These are phyloP conservation scores for Scutellaria minor DNA, from an alignment of 257 asterid genomes.

Conservation along the genomic window DNA sequence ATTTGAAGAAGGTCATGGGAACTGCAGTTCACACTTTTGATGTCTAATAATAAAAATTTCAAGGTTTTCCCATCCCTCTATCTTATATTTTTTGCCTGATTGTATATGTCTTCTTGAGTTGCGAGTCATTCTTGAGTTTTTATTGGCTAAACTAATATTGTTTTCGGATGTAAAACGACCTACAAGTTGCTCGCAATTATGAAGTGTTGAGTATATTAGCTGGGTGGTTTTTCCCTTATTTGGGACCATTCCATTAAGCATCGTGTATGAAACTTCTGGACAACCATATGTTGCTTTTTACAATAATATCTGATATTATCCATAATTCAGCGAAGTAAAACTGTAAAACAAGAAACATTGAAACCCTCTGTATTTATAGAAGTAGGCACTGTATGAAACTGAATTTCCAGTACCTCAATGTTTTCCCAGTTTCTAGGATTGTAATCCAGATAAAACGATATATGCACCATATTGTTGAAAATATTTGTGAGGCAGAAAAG, in stretches of 20 bases:
- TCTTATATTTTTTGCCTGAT: background rate
- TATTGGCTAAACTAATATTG: too few species aligned
- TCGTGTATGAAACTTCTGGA: background rate
- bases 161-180: too few species aligned
- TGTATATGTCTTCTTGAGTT: constrained; percentile 8
- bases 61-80: background rate
- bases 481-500: too few species aligned
- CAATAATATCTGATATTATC: background rate
- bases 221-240: background rate
- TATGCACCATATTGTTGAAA: too few species aligned
- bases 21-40: constrained; percentile 31
- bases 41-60: background rate
- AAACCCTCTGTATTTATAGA: too few species aligned
- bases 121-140: background rate
- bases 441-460: too few species aligned
- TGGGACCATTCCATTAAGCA: background rate
- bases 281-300: background rate
- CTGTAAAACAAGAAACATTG: too few species aligned
- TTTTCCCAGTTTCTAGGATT: too few species aligned
- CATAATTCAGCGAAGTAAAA: too few species aligned
- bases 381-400: too few species aligned
- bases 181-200: background rate
- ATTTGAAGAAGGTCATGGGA: constrained; percentile 57
- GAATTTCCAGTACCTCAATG: too few species aligned
- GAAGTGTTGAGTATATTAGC: background rate